Evolutionary conservation across 108 stramenopile species (phyloP).

Genomic region (Discostella pseudostelligera): DNA sequence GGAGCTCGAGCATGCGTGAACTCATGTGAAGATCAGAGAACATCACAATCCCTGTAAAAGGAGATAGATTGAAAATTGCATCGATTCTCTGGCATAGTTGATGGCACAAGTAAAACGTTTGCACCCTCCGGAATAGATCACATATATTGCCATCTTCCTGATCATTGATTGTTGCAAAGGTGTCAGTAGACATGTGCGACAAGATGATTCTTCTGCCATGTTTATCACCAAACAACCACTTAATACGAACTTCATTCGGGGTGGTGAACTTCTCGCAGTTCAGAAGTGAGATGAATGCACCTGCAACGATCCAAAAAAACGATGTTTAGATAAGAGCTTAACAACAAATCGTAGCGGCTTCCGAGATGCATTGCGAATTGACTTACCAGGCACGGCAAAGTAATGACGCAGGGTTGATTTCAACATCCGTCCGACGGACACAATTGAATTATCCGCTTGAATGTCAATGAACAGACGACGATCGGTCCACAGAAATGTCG

Average conservation of each 20-base stretch:
- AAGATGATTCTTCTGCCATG: constrained; percentile 12
- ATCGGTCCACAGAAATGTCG: constrained; percentile 34
- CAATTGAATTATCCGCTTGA: constrained; percentile 40
- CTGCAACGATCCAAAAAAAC: not conserved
- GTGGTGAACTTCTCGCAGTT: constrained; percentile 26
- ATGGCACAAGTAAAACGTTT: constrained; percentile 20
- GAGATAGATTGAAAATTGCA: constrained; percentile 20
- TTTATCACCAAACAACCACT: constrained; percentile 30
- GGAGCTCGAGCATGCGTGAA: not conserved
- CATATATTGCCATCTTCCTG: constrained; percentile 3
- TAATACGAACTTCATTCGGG: constrained; percentile 35
- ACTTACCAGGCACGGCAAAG: constrained; percentile 35
- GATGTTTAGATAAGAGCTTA: not conserved
- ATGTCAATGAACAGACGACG: constrained; percentile 19
- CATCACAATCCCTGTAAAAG: constrained; percentile 7
- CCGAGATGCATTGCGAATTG: too few species aligned
- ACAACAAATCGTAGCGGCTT: not conserved
- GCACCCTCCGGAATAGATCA: constrained; percentile 26
- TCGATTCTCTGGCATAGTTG: constrained; percentile 26
- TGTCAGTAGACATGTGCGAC: constrained; percentile 3
- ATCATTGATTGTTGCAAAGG: not conserved
- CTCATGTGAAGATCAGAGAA: not conserved
- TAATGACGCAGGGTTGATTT: constrained; percentile 27
- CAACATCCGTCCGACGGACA: constrained; percentile 25
- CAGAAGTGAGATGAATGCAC: constrained; percentile 36